Base-by-base conservation (phyloP, 345 rosid species). In the Gossypium anomalum region DNA sequence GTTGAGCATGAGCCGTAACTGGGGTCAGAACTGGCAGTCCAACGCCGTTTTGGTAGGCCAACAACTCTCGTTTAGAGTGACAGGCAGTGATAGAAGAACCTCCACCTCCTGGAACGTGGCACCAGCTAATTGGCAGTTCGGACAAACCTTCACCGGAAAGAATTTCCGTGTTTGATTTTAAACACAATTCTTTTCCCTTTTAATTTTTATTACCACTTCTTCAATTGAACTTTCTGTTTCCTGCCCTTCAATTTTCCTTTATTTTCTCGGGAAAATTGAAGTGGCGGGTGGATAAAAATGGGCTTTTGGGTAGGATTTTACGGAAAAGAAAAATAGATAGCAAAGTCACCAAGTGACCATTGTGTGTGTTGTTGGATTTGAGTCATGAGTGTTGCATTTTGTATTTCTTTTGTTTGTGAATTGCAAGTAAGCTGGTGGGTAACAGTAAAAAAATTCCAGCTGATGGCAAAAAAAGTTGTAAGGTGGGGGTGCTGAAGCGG, bases 401-500 rank as follows among this genome's bases (percentile, higher is more conserved):
- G 8, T 65, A 44, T 73, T 75, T 56, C 29, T 67, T 72, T 57
- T 48, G n/a, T 67, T 66, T 76, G 38, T 4, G 38, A 34, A 34
- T 34, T 34, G 38, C 38, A 34, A 34, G 38, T n/a, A 29, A 2
- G 51, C 64, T 48, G 80, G 72, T 57, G n/a, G 15, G 55, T 77
- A 63, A 81, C 71, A 70, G 80, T 77, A 68, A 74, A 45, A 25
- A 66, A 4, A 22, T 52, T 2, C 78, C 76, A 58, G 78, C 38
- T 0, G 22, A 22, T 8, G 44, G 23, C 38, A 34, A n/a, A 48
- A 60, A 58, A 45, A 10, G 71, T 53, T 57, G 65, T 23, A 70
- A 67, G 55, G 66, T 20, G 17, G 56, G 41, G 41, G 41, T 55
- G 88, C 88, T 89, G 94, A 89, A 88, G 96, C 83, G 96, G 92